Conservation (phyloP, 176 grass and related monocot species). For the Cenchrus fungigraminus region DNA sequence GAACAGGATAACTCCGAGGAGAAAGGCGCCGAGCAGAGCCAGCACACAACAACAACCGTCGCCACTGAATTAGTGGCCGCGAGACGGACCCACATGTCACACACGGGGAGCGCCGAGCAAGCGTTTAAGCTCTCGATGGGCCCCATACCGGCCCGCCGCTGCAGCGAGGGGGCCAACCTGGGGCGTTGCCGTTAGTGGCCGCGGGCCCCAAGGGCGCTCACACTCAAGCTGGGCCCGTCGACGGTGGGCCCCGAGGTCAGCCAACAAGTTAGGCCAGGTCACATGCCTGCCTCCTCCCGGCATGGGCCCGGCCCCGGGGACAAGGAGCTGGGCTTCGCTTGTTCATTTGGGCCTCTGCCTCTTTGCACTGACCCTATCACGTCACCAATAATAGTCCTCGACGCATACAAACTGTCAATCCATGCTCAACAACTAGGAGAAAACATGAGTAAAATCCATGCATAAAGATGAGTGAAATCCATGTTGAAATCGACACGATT, state of each 20-base stretch:
- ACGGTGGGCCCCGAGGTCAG: neutral
- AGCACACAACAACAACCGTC: neutral
- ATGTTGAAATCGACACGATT: neutral
- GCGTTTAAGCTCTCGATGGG: too few species aligned
- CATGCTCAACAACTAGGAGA: neutral
- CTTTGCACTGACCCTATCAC: neutral
- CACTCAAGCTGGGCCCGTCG: neutral
- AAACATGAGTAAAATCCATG: neutral
- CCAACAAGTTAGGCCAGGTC: slow-evolving; percentile 12
- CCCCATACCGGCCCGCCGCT: neutral
- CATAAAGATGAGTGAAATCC: neutral
- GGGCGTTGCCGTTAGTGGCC: slow-evolving; percentile 11
- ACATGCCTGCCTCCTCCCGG: neutral
- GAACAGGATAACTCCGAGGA: neutral
- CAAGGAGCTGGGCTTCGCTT: slow-evolving; percentile 30
- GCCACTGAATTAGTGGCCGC: neutral
- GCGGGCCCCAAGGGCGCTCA: neutral
- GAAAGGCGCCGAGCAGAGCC: neutral
- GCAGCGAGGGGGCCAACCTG: neutral
- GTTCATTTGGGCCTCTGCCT: neutral
- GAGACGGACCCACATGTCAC: neutral
- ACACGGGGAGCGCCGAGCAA: neutral
- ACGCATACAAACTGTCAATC: neutral
- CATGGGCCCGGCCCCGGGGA: slow-evolving; percentile 31
- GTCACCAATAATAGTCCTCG: neutral